Evolutionary conservation across 176 grass and related monocot genomes (phyloP), one percentile per base, ranked within the genome.

Genomic region (Rhynchospora tenuis): DNA sequence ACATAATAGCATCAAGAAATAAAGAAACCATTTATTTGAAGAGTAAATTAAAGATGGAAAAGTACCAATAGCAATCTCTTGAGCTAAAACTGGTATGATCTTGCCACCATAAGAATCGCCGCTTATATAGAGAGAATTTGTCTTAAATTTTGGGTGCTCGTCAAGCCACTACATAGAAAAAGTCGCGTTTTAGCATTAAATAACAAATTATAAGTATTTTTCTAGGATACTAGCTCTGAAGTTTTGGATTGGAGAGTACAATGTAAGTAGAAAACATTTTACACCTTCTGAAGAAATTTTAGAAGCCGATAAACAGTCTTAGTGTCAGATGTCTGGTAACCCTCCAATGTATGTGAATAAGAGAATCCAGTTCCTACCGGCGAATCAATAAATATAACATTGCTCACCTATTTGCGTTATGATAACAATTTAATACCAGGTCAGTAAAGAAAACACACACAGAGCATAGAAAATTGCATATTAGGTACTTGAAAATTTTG

Each of bases 21-120:
- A 51, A 51, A 12, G 33, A 51, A 51, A 51, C 11, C 48, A 51
- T 51, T 51, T 51, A 8, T 51, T 51, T 51, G 33, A 38, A 38
- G 48, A 51, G 11, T 51, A 12, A 51, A 51, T 10, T 10, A 47
- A 78, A 78, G 73, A 85, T 4, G 1, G 15, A 31, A 38, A 81
- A 42, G 71, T 80, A 83, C 86, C 61, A 52, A 76, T 60, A 27
- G 80, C 65, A 66, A 94, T 84, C 67, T 90, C 83, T 13, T 86
- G 60, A 9, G 85, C 80, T 9, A 88, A 29, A 0, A 91, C 85
- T 2, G 92, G 87, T 20, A 94, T 90, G 9, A 86, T 88, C 75
- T 87, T 83, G 54, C 92, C 92, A 19, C 89, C 87, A 77, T 91
- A 91, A 42, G 92, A 94, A 84, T 94, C 92, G 42, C 92, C 92